Evolutionary conservation across 2,329 filamentous ascomycete genomes (phyloP).

Genomic region (Aspergillus sp.): DNA sequence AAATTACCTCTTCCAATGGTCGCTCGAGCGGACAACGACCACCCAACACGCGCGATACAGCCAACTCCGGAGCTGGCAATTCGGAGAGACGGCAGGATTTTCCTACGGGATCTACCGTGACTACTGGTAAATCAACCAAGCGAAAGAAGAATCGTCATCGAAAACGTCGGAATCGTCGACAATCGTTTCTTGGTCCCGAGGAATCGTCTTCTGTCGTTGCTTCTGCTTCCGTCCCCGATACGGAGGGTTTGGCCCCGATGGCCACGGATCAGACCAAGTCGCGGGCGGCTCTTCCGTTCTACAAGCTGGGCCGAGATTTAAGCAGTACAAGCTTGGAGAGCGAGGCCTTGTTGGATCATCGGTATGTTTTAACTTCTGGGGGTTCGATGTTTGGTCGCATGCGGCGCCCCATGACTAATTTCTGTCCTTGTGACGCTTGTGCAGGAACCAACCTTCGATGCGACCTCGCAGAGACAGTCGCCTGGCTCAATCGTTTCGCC

Average conservation of each 20-base stretch:
- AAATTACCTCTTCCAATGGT: constrained; percentile 10
- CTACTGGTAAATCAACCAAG: constrained; percentile 27
- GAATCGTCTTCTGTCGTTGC: constrained; percentile 51
- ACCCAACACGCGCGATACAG: constrained; percentile 1
- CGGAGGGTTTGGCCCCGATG: constrained; percentile 29
- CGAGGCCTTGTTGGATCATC: constrained; percentile 82
- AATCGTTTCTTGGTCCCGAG: constrained; percentile 73
- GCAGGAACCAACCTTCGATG: constrained; percentile 60
- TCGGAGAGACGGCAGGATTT: constrained; percentile 21
- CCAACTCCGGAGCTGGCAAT: constrained; percentile 8
- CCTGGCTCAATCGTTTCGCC: constrained; percentile 39
- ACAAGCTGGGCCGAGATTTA: constrained; percentile 58
- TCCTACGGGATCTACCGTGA: constrained; percentile 19
- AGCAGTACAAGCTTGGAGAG: constrained; percentile 90
- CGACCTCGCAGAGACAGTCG: constrained; percentile 61
- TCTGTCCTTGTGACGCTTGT: constrained; percentile 15
- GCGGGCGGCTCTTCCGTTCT: constrained; percentile 48
- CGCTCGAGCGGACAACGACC: constrained; percentile 9
- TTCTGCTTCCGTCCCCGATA: constrained; percentile 49
- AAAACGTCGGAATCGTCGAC: constrained; percentile 75
- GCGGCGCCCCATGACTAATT: constrained; percentile 6
- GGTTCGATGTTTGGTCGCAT: background rate
- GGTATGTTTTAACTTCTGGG: constrained; percentile 50
- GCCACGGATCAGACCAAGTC: constrained; percentile 26
- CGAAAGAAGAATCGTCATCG: constrained; percentile 71